These are phyloP conservation scores for Colletotrichum cereale DNA, from an alignment of 2,329 filamentous ascomycete genomes.

Conservation along the genomic window DNA sequence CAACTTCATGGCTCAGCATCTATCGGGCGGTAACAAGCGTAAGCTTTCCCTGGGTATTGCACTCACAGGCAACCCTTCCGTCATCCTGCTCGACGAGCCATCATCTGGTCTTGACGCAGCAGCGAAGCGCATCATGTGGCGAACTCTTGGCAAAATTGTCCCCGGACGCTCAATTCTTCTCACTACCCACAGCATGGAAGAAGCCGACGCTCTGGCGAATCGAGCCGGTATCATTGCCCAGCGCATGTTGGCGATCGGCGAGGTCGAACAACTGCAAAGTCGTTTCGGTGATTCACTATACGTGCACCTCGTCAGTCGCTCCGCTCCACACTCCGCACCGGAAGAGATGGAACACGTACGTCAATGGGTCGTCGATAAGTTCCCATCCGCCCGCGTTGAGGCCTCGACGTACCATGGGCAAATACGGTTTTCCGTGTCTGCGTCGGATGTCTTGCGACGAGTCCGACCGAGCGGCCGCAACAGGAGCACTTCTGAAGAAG, in stretches of 20 bases:
- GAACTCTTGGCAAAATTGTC: slow-evolving; percentile 79
- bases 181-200: slow-evolving; percentile 96
- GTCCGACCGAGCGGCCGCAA: background rate
- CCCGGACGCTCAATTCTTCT: slow-evolving; percentile 85
- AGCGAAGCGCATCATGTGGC: slow-evolving; percentile 94
- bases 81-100: slow-evolving; percentile 90
- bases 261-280: slow-evolving; percentile 76
- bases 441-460: slow-evolving; percentile 28
- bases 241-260: slow-evolving; percentile 87
- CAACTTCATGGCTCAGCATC: slow-evolving; percentile 79
- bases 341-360: slow-evolving; percentile 77
- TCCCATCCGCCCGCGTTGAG: slow-evolving; percentile 77
- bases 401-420: slow-evolving; percentile 58
- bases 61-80: slow-evolving; percentile 90
- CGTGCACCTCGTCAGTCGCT: slow-evolving; percentile 82
- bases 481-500: background rate
- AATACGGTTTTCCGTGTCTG: slow-evolving; percentile 46
- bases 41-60: slow-evolving; percentile 92
- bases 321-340: slow-evolving; percentile 78
- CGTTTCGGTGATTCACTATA: slow-evolving; percentile 84
- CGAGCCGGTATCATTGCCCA: slow-evolving; percentile 88
- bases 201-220: slow-evolving; percentile 87
- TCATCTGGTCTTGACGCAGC: slow-evolving; percentile 90
- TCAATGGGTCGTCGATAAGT: slow-evolving; percentile 71
- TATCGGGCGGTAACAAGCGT: slow-evolving; percentile 92